phyloP scores from a whole-genome alignment of 75 land plant genomes.

The Larix kaempferi region DNA sequence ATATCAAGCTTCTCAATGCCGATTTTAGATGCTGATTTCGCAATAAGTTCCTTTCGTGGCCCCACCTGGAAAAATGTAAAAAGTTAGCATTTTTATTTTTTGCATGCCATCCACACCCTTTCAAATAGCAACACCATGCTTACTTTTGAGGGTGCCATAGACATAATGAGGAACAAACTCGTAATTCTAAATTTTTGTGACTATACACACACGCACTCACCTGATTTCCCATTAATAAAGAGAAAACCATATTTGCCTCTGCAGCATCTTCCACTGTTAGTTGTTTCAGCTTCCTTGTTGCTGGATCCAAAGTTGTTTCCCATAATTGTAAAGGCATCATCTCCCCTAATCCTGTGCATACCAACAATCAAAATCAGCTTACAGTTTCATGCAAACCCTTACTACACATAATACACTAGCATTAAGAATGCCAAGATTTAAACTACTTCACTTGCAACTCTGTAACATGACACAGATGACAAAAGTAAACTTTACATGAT shows the following conservation, averaged over 20 bases:
- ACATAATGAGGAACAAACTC: no score
- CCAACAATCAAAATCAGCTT: conserved; percentile 1
- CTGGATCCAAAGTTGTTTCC: conserved; percentile 95
- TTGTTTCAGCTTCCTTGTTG: conserved; percentile 75
- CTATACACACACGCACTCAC: conserved; percentile 28
- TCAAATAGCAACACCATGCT: not conserved
- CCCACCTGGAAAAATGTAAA: conserved; percentile 59
- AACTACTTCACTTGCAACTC: not conserved
- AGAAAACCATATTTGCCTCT: conserved; percentile 84
- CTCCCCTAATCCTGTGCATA: conserved; percentile 84
- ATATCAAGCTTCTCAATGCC: conserved; percentile 63
- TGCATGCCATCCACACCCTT: no score
- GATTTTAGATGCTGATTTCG: conserved; percentile 52
- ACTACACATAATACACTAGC: not conserved
- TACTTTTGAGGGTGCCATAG: not conserved
- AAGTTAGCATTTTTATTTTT: not conserved
- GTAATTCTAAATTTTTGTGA: no score
- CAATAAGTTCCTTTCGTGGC: conserved; percentile 73
- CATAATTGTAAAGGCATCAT: conserved; percentile 98
- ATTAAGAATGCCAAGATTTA: not conserved
- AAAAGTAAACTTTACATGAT: not conserved
- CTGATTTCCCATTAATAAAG: conserved; percentile 85
- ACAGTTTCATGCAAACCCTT: no score
- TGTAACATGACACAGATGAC: not conserved
- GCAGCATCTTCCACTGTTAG: conserved; percentile 90